Conservation (phyloP, 805 yeast species). For the Candida ortonii region DNA sequence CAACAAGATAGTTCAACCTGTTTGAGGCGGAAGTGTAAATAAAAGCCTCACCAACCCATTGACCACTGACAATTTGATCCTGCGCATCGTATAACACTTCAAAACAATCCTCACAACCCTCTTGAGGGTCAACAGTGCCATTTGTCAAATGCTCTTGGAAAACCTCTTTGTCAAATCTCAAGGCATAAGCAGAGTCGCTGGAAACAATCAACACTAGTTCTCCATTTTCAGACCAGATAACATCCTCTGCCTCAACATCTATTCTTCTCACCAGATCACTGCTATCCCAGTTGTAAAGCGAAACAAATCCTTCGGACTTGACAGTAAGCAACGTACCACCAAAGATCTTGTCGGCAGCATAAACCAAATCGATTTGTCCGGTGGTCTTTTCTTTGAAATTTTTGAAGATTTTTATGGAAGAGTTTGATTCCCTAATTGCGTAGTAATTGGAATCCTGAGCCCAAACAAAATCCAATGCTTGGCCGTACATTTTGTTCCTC, state of each 20-base stretch:
- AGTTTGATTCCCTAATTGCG: constrained; percentile 73
- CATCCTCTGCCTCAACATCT: constrained; percentile 79
- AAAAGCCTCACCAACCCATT: constrained; percentile 97
- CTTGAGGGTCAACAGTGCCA: constrained; percentile 67
- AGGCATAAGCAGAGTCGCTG: constrained; percentile 70
- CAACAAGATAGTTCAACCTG: constrained; percentile 90
- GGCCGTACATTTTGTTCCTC: constrained; percentile 93
- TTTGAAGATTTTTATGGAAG: constrained; percentile 67
- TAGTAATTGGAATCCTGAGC: constrained; percentile 83
- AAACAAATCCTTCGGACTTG: constrained; percentile 77
- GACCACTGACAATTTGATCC: constrained; percentile 82
- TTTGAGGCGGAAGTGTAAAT: constrained; percentile 84
- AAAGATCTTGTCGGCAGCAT: constrained; percentile 74
- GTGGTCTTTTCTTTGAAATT: constrained; percentile 79
- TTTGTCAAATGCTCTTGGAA: constrained; percentile 60
- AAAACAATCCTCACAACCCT: constrained; percentile 85
- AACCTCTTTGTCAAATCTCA: constrained; percentile 66
- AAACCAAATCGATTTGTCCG: constrained; percentile 61
- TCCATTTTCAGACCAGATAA: constrained; percentile 92
- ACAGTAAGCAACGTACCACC: constrained; percentile 89
- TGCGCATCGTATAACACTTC: constrained; percentile 79
- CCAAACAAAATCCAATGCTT: constrained; percentile 92
- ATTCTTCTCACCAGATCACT: constrained; percentile 83
- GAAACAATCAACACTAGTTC: constrained; percentile 77
- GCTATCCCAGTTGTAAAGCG: constrained; percentile 92